A percentile compares a stretch with the other conserved stretches of the same genome.
Evolutionary conservation across 1,284 basidiomycete species (phyloP).

Genomic region (Ceratobasidium sp.): DNA sequence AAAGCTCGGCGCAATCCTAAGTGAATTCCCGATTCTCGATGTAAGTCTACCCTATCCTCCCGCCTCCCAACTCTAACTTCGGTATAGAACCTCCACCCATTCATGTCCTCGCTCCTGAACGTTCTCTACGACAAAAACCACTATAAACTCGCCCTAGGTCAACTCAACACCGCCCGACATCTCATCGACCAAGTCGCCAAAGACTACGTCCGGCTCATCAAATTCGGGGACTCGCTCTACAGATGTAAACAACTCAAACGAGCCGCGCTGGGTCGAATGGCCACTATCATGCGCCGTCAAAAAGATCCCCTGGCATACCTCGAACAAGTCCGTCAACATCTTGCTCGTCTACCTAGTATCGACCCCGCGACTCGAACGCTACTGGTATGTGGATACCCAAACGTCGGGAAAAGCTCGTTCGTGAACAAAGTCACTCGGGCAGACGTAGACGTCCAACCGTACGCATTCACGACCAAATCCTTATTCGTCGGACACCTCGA

Average conservation of each 20-base stretch:
- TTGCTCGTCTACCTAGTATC: conserved; percentile 94
- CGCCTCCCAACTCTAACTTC: background rate
- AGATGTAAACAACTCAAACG: conserved; percentile 97
- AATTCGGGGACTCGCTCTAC: conserved; percentile 96
- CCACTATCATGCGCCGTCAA: conserved; percentile 95
- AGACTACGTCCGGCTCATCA: conserved; percentile 93
- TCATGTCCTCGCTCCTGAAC: conserved; percentile 93
- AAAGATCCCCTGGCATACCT: conserved; percentile 97
- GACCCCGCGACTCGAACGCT: conserved; percentile 97
- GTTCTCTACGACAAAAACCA: conserved; percentile 99
- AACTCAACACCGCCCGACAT: conserved; percentile 92
- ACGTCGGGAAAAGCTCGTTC: conserved; percentile 97
- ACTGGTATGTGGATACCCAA: conserved; percentile 96
- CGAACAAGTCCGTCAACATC: conserved; percentile 97
- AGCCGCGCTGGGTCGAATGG: conserved; percentile 96
- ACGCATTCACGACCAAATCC: conserved; percentile 97
- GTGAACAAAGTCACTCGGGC: conserved; percentile 98
- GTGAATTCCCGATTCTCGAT: conserved; percentile 97
- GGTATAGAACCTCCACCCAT: conserved; percentile 90
- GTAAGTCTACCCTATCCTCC: conserved; percentile 63
- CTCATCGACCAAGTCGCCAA: conserved; percentile 95
- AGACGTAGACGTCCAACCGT: conserved; percentile 97
- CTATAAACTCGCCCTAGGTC: conserved; percentile 96
- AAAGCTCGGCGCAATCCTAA: conserved; percentile 92
- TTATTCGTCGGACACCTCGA: conserved; percentile 97